Conservation (phyloP, 768 basidiomycete genomes). For the Suillus subalutaceus region DNA sequence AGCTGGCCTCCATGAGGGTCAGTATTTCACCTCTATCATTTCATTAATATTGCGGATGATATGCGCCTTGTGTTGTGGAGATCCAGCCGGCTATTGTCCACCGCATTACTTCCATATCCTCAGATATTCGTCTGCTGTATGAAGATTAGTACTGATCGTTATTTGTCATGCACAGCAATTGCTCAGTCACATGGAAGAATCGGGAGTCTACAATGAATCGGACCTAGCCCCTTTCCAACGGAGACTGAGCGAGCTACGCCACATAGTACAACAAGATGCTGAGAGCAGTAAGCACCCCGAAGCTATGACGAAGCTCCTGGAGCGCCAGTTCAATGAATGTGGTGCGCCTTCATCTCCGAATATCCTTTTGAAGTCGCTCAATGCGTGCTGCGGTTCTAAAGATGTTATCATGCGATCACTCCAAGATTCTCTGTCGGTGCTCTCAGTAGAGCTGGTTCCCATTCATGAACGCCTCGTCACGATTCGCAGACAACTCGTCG, state of each 20-base stretch:
- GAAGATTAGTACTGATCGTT: conserved; percentile 24
- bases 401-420: conserved; percentile 77
- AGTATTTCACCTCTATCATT: conserved; percentile 40
- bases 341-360: conserved; percentile 54
- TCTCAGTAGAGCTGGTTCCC: conserved; percentile 89
- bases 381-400: conserved; percentile 31
- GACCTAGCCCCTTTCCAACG: conserved; percentile 88
- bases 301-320: conserved; percentile 86
- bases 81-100: conserved; percentile 13
- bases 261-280: conserved; percentile 83
- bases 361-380: conserved; percentile 10
- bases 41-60: background rate
- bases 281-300: conserved; percentile 82
- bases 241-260: conserved; percentile 78
- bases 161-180: conserved; percentile 67
- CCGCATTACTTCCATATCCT: conserved; percentile 22
- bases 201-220: conserved; percentile 88
- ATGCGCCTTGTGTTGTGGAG: background rate
- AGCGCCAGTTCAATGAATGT: conserved; percentile 89
- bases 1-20: conserved; percentile 94
- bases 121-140: background rate
- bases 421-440: conserved; percentile 82
- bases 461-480: conserved; percentile 88
- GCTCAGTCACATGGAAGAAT: conserved; percentile 93
- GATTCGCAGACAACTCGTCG: conserved; percentile 85